Percentiles rank a stretch among this genome's conserved stretches.
Conservation (phyloP, 2,329 filamentous ascomycete genomes). For the Ophiobolus disseminans region DNA sequence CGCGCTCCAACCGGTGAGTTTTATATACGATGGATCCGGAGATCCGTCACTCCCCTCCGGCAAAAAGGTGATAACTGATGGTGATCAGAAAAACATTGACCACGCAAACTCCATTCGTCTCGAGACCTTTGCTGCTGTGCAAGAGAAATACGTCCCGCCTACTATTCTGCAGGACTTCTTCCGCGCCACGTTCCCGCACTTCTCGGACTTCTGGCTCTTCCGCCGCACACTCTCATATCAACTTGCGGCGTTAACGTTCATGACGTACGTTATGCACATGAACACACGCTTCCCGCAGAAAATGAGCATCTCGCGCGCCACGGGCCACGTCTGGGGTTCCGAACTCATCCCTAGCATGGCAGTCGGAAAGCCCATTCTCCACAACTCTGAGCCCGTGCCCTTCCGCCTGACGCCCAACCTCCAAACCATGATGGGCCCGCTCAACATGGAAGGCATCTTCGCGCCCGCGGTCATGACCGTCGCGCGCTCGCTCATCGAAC, state of each 20-base stretch:
- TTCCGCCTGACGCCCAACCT: constrained; percentile 97
- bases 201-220: constrained; percentile 98
- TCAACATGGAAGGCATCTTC: constrained; percentile 96
- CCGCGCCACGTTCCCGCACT: constrained; percentile 84
- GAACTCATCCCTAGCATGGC: constrained; percentile 93
- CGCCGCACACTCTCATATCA: constrained; percentile 96
- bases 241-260: constrained; percentile 91
- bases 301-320: constrained; percentile 85
- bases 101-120: constrained; percentile 76
- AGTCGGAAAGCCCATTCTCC: constrained; percentile 82
- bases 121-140: constrained; percentile 93
- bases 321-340: constrained; percentile 94
- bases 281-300: constrained; percentile 95
- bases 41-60: not conserved
- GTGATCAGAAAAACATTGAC: constrained; percentile 68
- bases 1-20: constrained; percentile 60
- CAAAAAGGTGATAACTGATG: not conserved
- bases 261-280: constrained; percentile 99
- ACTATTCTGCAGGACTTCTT: constrained; percentile 88
- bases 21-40: too few relatives aligned
- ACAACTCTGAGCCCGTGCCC: constrained; percentile 93
- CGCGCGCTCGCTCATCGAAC: constrained; percentile 89
- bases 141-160: constrained; percentile 88
- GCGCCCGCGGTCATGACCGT: constrained; percentile 96
- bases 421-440: constrained; percentile 92